Base-by-base conservation (phyloP, 768 basidiomycete species). In the Amanita phalloides region DNA sequence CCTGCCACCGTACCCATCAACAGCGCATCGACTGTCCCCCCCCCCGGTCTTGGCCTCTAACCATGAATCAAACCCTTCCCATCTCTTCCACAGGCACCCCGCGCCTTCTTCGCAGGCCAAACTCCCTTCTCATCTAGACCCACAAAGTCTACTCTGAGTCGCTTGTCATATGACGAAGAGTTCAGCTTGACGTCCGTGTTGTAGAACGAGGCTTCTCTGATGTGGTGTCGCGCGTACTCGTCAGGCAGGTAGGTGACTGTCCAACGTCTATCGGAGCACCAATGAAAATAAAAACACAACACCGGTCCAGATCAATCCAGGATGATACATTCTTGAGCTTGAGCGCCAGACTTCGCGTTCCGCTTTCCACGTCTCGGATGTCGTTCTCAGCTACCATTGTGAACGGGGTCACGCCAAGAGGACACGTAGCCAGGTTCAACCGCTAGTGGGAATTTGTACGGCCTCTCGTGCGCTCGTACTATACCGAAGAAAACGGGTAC, bases 131-230 rank as follows among this genome's bases (percentile, higher is more conserved):
- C 84, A 65, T 89, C 82, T 35, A 96, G 73, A 0, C 90, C 90
- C 9, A 88, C 74, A 61, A 84, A 96, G 63, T 91, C 81, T 36
- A 53, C 30, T 35, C 23, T 28, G 1, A 53, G 44, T 6, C 17
- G 9, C 17, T 25, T 38, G 8, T 36, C 35, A 11, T 32, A 9
- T 17, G 4, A 20, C 43, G 25, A 96, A 69, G 44, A 64, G 5
- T 74, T 70, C 10, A 83, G 64, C 61, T 82, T 78, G 49, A 91
- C 71, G 52, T 89, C 79, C 8, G 75, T 75, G 1, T 84, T 86
- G 57, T 90, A 90, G 64, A 88, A 90, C 2, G 92, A 91, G 0
- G 80, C 90, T 63, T 94, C 90, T 62, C 92, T 96, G 68, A 97
- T 78, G 58, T 92, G 89, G 61, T 98, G 17, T 17, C 17, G 17